Conservation (phyloP, 2,329 filamentous ascomycete genomes). For the Exophiala sp. region DNA sequence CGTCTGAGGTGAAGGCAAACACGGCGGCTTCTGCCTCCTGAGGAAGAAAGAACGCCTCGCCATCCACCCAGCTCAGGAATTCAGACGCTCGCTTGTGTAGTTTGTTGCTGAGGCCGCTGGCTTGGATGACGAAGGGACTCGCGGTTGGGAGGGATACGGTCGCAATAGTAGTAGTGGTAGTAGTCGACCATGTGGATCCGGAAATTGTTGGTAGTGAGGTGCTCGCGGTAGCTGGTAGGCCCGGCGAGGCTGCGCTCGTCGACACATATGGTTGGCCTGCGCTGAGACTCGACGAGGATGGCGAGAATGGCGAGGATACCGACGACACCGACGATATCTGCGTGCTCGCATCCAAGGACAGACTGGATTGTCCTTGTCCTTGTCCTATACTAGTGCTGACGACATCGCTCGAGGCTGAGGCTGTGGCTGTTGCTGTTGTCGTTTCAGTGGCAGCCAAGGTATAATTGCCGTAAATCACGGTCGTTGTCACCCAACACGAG, state of each 20-base stretch:
- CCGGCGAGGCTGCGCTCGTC: too few species aligned
- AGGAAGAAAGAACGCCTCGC: conserved; percentile 5
- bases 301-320: too few species aligned
- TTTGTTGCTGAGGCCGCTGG: conserved; percentile 6
- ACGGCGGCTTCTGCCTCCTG: conserved; percentile 8
- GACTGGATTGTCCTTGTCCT: too few species aligned
- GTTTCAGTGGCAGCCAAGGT: conserved; percentile 1
- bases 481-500: conserved; percentile 16
- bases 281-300: too few species aligned
- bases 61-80: conserved; percentile 9
- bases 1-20: conserved; percentile 10
- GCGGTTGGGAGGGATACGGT: conserved; percentile 10
- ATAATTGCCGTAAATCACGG: conserved; percentile 15
- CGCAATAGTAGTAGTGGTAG: too few species aligned
- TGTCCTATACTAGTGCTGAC: too few species aligned
- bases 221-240: too few species aligned
- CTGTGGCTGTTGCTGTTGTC: not conserved
- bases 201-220: too few species aligned
- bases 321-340: too few species aligned
- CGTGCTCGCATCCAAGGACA: too few species aligned
- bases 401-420: not conserved
- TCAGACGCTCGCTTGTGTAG: conserved; percentile 7
- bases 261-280: too few species aligned
- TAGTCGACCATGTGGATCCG: too few species aligned
- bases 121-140: conserved; percentile 11